phyloP scores from a whole-genome alignment of 441 rosid genomes.

The Omphalea diandra region DNA sequence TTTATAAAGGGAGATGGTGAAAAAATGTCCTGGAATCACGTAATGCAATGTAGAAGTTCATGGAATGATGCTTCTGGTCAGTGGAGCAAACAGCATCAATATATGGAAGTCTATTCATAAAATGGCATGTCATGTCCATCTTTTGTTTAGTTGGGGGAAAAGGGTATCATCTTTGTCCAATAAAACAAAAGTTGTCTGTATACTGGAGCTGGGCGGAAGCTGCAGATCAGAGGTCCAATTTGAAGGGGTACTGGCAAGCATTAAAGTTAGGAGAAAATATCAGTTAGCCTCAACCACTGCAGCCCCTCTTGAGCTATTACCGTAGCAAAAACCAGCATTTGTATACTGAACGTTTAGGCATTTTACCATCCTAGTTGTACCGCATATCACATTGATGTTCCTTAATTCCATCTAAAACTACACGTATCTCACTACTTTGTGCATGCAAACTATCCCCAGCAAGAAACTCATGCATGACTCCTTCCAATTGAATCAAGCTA shows the following conservation, averaged over 20 bases:
- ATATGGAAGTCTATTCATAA: neutral
- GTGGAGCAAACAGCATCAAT: neutral
- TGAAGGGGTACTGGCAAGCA: no score
- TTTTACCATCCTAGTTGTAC: constrained; percentile 6
- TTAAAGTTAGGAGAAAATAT: no score
- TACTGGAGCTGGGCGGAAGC: no score
- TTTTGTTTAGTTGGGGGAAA: neutral
- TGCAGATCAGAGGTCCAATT: neutral
- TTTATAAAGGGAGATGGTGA: neutral
- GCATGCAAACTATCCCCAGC: constrained; percentile 47
- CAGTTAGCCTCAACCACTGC: no score
- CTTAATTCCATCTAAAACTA: constrained; percentile 33
- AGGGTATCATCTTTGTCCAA: neutral
- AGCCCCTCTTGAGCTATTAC: no score
- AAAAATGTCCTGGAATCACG: constrained; percentile 3
- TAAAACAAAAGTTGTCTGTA: neutral
- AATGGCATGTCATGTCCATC: neutral
- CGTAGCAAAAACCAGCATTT: no score
- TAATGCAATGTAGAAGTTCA: neutral
- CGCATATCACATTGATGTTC: constrained; percentile 31
- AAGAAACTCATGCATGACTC: constrained; percentile 41
- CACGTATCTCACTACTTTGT: constrained; percentile 37
- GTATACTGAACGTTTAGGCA: neutral
- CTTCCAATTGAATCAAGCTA: constrained; percentile 49
- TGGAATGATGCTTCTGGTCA: neutral